phyloP scores from a whole-genome alignment of 2,329 filamentous ascomycete species.

The Sporothrix variecibatus region DNA sequence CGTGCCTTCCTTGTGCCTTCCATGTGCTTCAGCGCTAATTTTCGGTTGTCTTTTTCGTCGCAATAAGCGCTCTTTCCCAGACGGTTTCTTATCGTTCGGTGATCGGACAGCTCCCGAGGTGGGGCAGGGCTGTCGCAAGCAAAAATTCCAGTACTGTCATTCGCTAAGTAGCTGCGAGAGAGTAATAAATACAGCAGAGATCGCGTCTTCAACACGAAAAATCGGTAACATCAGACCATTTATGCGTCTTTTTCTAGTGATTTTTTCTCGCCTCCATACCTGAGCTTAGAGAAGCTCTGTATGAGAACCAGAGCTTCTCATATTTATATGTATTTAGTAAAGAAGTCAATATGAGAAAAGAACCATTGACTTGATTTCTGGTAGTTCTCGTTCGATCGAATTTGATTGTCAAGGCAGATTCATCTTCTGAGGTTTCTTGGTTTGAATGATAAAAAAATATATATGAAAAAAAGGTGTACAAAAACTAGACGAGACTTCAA shows the following conservation, averaged over 20 bases:
- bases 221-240: background rate
- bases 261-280: background rate
- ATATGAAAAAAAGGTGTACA: no score
- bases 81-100: background rate
- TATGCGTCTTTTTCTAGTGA: background rate
- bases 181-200: background rate
- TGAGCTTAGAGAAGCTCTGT: background rate
- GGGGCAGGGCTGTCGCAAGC: background rate
- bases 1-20: conserved; percentile 5
- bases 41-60: background rate
- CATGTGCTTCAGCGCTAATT: background rate
- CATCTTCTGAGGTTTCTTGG: background rate
- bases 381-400: background rate
- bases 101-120: background rate
- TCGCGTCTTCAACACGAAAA: background rate
- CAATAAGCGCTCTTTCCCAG: background rate
- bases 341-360: no score
- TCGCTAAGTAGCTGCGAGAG: conserved; percentile 1
- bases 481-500: background rate
- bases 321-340: no score
- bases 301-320: no score
- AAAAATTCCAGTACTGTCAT: background rate
- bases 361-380: background rate
- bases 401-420: background rate
- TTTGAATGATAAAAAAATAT: no score